Conservation (phyloP, 1,284 basidiomycete species). For the Apiotrichum brassicae region DNA sequence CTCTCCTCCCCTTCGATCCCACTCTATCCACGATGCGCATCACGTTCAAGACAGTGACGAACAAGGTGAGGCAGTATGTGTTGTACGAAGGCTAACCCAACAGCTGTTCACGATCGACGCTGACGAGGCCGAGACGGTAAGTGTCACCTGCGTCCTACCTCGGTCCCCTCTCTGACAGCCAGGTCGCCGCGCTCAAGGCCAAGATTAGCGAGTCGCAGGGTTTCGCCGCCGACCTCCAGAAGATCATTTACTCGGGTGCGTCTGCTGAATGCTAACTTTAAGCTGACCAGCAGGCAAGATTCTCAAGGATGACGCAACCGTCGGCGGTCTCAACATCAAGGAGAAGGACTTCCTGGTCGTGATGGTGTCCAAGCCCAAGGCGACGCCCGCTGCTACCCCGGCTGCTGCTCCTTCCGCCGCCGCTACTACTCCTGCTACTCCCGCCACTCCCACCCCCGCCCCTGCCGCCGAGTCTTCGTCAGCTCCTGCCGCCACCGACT, state of each 20-base stretch:
- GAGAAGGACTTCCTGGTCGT: slow-evolving; percentile 99
- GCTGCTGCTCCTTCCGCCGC: slow-evolving; percentile 37
- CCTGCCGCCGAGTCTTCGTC: too few species aligned
- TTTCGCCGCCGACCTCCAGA: slow-evolving; percentile 68
- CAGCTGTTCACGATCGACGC: slow-evolving; percentile 66
- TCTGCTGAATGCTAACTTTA: background rate
- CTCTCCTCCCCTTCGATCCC: background rate
- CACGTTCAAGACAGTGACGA: slow-evolving; percentile 87
- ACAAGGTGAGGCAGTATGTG: slow-evolving; percentile 76
- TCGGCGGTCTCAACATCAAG: slow-evolving; percentile 86
- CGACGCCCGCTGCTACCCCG: slow-evolving; percentile 36
- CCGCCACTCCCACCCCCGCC: slow-evolving; percentile 22
- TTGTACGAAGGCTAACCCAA: slow-evolving; percentile 60
- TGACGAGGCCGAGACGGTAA: slow-evolving; percentile 62
- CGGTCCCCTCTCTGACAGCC: too few species aligned
- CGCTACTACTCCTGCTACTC: slow-evolving; percentile 37
- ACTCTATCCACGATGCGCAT: slow-evolving; percentile 64
- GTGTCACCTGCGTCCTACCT: too few species aligned
- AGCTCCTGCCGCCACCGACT: slow-evolving; percentile 22
- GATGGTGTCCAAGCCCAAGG: slow-evolving; percentile 79
- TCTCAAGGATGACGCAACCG: slow-evolving; percentile 76
- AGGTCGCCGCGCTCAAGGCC: slow-evolving; percentile 69
- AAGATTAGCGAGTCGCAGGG: slow-evolving; percentile 71
- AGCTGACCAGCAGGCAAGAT: slow-evolving; percentile 67
- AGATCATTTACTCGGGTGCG: slow-evolving; percentile 89